Evolutionary conservation across 2,329 filamentous ascomycete species (phyloP), one percentile per base, ranked within the genome.

Genomic region (Ceratocystis destructans): DNA sequence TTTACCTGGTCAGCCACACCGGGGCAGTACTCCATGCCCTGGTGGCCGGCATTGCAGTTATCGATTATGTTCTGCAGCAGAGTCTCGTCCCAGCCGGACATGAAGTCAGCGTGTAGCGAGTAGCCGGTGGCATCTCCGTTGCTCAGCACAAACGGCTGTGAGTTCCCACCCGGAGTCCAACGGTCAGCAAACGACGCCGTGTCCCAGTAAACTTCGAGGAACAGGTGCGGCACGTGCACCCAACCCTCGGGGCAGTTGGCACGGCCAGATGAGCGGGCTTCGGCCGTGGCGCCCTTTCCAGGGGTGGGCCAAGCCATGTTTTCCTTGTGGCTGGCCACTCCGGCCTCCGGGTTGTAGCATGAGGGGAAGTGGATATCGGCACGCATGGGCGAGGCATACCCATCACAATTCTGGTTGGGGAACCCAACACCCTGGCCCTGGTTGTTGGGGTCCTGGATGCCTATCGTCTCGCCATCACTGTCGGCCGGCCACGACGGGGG

Each of bases 311-410:
- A 89, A 25, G 77, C 79, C 79, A 87, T 86, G 77, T 89, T 89
- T 70, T 79, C 80, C 72, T 80, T 77, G 77, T 83, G 84, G 75
- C 86, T 79, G 41, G 78, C 75, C 50, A 86, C 77, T 66, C 82
- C 84, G 61, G 80, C 78, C 53, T 80, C 73, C 37, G 86, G 87
- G 74, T 89, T 82, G 80, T 88, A 89, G 79, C 87, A 89, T 5
- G 84, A 86, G 5, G 87, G 87, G 76, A 89, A 88, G 77, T 87
- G 86, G 50, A 89, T 76, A 70, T 89, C 86, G 66, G 82, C 80
- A 48, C 86, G 83, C 57, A 85, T 79, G 68, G 84, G 84, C 64
- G 84, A 85, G 70, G 78, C 79, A 66, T 76, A 79, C 64, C 82
- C 81, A 71, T 87, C 83, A 73, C 89, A 91, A 71, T 86, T 82